Evolutionary conservation across 176 grass and related monocot genomes (phyloP).

Genomic region (Bolboschoenus planiculmis): DNA sequence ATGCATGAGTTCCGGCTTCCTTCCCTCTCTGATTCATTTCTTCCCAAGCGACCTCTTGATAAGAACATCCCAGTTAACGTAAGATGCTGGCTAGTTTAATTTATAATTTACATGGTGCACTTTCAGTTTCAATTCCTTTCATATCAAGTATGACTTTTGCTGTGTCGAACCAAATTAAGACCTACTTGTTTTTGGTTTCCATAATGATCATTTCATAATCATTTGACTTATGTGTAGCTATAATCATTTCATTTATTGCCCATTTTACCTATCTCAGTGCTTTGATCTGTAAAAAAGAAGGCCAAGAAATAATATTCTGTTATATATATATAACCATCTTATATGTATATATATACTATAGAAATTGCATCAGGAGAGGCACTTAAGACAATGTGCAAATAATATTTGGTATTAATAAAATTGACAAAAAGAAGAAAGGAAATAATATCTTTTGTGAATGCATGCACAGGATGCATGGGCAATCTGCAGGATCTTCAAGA

Average conservation of each 20-base stretch:
- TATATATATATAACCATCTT: too few species aligned
- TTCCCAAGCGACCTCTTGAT: slow-evolving; percentile 67
- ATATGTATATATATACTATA: too few species aligned
- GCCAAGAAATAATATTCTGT: too few species aligned
- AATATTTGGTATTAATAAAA: background rate
- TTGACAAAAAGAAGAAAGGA: background rate
- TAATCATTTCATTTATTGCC: too few species aligned
- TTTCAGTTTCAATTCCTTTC: background rate
- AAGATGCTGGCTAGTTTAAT: slow-evolving; percentile 27
- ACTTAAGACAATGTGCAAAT: background rate
- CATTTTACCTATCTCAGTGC: too few species aligned
- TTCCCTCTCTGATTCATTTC: slow-evolving; percentile 47
- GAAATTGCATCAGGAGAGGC: background rate
- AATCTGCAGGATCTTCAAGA: slow-evolving; percentile 98
- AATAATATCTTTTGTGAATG: slow-evolving; percentile 17
- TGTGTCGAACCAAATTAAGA: too few species aligned
- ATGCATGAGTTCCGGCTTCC: slow-evolving; percentile 96
- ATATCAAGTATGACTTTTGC: background rate
- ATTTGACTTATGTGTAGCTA: background rate
- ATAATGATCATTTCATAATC: background rate
- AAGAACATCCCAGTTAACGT: slow-evolving; percentile 83
- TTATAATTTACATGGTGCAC: background rate
- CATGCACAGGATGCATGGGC: slow-evolving; percentile 88
- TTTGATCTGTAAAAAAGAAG: too few species aligned
- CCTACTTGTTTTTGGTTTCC: background rate